A percentile compares a stretch with the other conserved stretches of the same genome.
These are phyloP conservation scores for Cercospora sp. DNA, from an alignment of 2,329 filamentous ascomycete genomes.

Conservation along the genomic window DNA sequence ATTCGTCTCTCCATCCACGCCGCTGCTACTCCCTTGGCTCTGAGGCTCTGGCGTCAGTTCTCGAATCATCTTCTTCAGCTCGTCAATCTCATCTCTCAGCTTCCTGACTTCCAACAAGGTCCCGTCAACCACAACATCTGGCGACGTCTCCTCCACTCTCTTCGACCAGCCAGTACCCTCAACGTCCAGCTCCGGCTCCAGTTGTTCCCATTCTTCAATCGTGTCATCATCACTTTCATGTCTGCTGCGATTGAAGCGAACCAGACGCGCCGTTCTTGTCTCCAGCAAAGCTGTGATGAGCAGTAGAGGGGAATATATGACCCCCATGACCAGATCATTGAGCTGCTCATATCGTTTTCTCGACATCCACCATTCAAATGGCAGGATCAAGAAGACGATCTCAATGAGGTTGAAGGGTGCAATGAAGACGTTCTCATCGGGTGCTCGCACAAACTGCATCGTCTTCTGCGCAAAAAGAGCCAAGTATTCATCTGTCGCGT, in stretches of 20 bases:
- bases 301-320: constrained; percentile 81
- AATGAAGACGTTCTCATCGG: constrained; percentile 98
- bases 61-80: constrained; percentile 45
- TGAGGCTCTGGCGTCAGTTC: constrained; percentile 25
- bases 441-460: constrained; percentile 93
- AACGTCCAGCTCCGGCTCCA: constrained; percentile 70
- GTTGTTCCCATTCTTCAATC: constrained; percentile 90
- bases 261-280: constrained; percentile 42
- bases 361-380: constrained; percentile 96
- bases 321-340: constrained; percentile 85
- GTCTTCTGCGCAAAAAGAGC: constrained; percentile 92
- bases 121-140: constrained; percentile 78
- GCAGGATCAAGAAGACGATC: constrained; percentile 72
- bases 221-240: constrained; percentile 90
- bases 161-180: constrained; percentile 84
- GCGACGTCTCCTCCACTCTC: constrained; percentile 70
- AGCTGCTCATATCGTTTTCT: constrained; percentile 70
- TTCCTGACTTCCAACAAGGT: constrained; percentile 65
- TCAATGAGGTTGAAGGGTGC: constrained; percentile 93
- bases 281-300: constrained; percentile 69
- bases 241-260: constrained; percentile 66
- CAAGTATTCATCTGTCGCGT: constrained; percentile 93
- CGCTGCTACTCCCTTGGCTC: neutral
- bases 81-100: constrained; percentile 47
- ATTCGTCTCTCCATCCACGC: neutral